phyloP scores from a whole-genome alignment of 768 basidiomycete species.

The Tylopilus sp. region DNA sequence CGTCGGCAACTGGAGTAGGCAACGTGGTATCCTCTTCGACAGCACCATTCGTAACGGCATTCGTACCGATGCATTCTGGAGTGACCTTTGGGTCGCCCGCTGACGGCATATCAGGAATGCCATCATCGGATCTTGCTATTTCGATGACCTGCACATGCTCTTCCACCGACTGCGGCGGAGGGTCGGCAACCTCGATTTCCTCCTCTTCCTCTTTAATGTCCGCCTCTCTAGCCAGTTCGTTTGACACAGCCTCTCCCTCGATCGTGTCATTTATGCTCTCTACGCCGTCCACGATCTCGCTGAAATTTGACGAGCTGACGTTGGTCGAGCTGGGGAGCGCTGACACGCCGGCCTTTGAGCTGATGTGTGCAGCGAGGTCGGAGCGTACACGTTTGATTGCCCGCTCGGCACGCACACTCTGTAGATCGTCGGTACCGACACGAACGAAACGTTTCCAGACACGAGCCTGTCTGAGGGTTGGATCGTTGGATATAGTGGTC shows the following conservation, averaged over 20 bases:
- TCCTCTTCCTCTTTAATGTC: constrained; percentile 29
- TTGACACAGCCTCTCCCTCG: constrained; percentile 21
- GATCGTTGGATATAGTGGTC: constrained; percentile 70
- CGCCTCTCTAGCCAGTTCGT: constrained; percentile 19
- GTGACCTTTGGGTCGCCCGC: constrained; percentile 6
- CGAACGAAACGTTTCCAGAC: constrained; percentile 85
- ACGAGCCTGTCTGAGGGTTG: constrained; percentile 56
- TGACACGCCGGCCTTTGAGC: constrained; percentile 33
- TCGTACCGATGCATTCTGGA: constrained; percentile 20
- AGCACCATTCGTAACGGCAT: constrained; percentile 18
- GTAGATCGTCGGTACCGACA: constrained; percentile 82
- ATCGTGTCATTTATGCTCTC: constrained; percentile 30
- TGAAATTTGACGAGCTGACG: constrained; percentile 30
- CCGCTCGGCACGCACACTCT: constrained; percentile 82
- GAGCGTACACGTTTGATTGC: constrained; percentile 86
- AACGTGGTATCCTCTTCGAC: constrained; percentile 28
- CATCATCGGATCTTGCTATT: constrained; percentile 24
- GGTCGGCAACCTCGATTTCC: constrained; percentile 10
- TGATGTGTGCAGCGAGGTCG: constrained; percentile 73
- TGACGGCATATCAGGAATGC: constrained; percentile 11
- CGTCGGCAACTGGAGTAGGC: constrained; percentile 39
- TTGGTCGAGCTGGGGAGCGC: constrained; percentile 21
- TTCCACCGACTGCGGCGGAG: constrained; percentile 2
- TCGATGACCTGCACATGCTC: constrained; percentile 16
- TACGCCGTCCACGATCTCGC: constrained; percentile 29